These are phyloP conservation scores for Apophysomyces sp. DNA, from an alignment of 371 early-diverging fungal species.

Conservation along the genomic window DNA sequence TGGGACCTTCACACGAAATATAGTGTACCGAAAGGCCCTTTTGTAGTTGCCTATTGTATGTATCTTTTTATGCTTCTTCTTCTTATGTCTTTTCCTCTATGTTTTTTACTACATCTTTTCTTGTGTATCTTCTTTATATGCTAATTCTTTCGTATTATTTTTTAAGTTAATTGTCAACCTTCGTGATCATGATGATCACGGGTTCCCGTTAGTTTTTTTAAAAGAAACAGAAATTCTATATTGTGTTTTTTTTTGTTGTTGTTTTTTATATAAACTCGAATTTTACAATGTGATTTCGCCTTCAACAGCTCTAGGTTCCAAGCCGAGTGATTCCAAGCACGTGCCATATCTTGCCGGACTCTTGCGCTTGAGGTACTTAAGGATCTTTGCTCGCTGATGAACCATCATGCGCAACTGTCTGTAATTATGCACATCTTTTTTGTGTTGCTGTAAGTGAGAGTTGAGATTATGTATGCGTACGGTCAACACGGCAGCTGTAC, in stretches of 20 bases:
- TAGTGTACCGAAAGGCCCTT: no score
- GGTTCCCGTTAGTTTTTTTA: no score
- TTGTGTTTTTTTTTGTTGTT: conserved; percentile 10
- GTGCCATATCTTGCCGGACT: conserved; percentile 67
- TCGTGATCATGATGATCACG: no score
- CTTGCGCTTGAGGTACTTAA: conserved; percentile 86
- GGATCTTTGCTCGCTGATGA: conserved; percentile 82
- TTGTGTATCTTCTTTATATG: no score
- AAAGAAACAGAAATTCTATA: conserved; percentile 2
- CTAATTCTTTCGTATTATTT: no score
- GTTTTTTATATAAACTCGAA: conserved; percentile 1
- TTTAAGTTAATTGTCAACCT: no score
- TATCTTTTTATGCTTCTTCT: background rate
- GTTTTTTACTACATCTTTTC: no score
- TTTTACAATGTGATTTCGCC: conserved; percentile 63
- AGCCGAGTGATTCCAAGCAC: conserved; percentile 71
- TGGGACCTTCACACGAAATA: no score
- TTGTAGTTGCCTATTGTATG: no score
- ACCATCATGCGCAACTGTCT: conserved; percentile 74
- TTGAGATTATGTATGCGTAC: conserved; percentile 87
- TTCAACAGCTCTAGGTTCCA: conserved; percentile 70
- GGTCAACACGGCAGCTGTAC: conserved; percentile 84
- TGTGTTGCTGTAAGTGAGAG: conserved; percentile 73
- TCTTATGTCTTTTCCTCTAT: no score
- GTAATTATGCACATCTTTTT: conserved; percentile 88